Conservation (phyloP, 768 basidiomycete genomes). For the Amanita jacksonii region DNA sequence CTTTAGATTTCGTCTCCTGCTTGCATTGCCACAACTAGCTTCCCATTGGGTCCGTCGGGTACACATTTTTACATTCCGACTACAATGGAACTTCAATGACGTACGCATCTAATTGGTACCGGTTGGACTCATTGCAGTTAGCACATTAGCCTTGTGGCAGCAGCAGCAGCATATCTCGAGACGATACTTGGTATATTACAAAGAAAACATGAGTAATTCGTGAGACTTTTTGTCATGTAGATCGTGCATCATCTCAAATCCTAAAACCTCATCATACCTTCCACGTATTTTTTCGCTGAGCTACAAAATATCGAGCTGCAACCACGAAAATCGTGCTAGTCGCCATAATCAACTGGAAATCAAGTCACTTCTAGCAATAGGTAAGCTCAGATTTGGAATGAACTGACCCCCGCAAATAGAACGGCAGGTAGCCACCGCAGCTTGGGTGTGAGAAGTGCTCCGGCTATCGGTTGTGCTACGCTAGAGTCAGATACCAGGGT, state of each 20-base stretch:
- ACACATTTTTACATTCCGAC: too few relatives aligned
- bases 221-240: too few relatives aligned
- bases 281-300: not conserved
- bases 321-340: not conserved
- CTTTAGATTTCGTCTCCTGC: too few relatives aligned
- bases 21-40: too few relatives aligned
- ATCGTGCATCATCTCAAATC: not conserved
- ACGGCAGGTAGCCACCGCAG: constrained; percentile 31
- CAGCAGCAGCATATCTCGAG: too few relatives aligned
- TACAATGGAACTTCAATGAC: too few relatives aligned
- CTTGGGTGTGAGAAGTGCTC: constrained; percentile 35
- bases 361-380: not conserved
- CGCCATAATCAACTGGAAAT: not conserved
- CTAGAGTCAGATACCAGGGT: not conserved
- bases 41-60: too few relatives aligned
- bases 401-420: constrained; percentile 7
- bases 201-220: too few relatives aligned
- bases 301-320: not conserved
- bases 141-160: too few relatives aligned
- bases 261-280: not conserved
- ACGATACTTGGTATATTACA: too few relatives aligned
- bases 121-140: too few relatives aligned
- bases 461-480: constrained; percentile 38
- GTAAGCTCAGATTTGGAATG: not conserved
- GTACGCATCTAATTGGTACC: too few relatives aligned